Base-by-base conservation (phyloP, 2,329 filamentous ascomycete genomes). In the Aspergillus unguis region DNA sequence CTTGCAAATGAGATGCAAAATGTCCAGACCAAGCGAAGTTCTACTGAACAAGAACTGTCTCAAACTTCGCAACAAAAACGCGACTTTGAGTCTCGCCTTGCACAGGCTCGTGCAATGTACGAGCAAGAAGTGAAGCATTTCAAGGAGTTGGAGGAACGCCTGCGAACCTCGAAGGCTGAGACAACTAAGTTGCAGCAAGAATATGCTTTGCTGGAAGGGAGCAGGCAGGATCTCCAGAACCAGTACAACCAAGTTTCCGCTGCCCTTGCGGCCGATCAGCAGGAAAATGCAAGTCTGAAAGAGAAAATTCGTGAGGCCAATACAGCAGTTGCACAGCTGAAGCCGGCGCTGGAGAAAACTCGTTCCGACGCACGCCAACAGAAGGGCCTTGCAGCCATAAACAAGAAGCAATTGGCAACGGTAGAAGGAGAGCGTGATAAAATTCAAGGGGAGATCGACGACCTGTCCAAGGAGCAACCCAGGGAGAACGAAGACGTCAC, bases 331-430 rank as follows among this genome's bases (percentile, higher is more conserved):
- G 80, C 84, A 17, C 86, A 91, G 71, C 76, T 97, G 37, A 95
- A 91, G 71, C 91, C 92, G 31, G 86, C 92, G 60, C 84, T 99
- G 48, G 94, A 99, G 70, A 97, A 96, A 77, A 80, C 95, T 63
- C 91, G 88, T 69, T 90, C 87, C 9, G 91, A 96, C 62, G 91
- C 91, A 27, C 85, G 94, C 38, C 94, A 97, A 71, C 92, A 97
- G 67, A 97, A 95, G 75, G 94, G 94, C 17, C 80, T 97, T 59
- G 92, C 95, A 29, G 92, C 94, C 40, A 99, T 99, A 75, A 96
- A 96, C 76, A 97, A 95, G 80, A 99, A 99, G 76, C 94, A 99
- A 74, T 78, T 97, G 55, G 84, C 87, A 33, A 96, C 92, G 1
- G 90, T 87, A 52, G 94, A 99, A 71, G 83, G 83, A 44, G 92